phyloP scores from a whole-genome alignment of 164 flowering plant species.

The Umbilicus rupestris region DNA sequence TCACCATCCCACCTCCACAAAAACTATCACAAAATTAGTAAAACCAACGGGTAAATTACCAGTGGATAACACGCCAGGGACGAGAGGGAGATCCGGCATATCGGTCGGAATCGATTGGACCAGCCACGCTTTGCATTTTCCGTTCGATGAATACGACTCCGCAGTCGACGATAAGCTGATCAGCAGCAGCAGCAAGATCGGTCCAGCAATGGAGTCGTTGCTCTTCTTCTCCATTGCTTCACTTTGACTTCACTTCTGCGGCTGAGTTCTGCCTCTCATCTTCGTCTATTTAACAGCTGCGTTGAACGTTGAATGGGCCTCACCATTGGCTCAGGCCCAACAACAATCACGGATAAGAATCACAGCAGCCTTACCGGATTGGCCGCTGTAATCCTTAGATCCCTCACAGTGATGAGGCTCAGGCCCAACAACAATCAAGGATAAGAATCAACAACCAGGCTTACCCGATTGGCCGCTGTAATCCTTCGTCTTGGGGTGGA shows the following conservation, averaged over 20 bases:
- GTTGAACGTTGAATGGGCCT: background rate
- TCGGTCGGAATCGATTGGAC: slow-evolving; percentile 90
- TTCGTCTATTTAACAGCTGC: background rate
- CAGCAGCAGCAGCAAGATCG: background rate
- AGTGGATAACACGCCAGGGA: slow-evolving; percentile 67
- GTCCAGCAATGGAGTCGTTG: background rate
- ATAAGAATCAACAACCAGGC: too few relatives aligned
- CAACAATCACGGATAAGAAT: background rate
- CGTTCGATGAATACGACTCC: slow-evolving; percentile 8
- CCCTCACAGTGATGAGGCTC: too few relatives aligned
- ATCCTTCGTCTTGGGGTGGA: too few relatives aligned
- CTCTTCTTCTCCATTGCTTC: background rate
- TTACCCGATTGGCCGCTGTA: too few relatives aligned
- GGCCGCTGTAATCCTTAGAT: too few relatives aligned
- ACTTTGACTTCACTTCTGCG: background rate
- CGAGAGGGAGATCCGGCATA: slow-evolving; percentile 71
- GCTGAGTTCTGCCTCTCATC: background rate
- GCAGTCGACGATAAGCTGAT: slow-evolving; percentile 9
- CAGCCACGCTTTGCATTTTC: slow-evolving; percentile 73
- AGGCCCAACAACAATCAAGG: too few relatives aligned
- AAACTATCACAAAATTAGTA: background rate
- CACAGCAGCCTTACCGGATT: too few relatives aligned
- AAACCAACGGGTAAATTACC: slow-evolving; percentile 24
- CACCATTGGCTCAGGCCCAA: background rate
- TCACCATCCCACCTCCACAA: background rate